A percentile compares a stretch with the other conserved stretches of the same genome.
Conservation (phyloP, 2,329 filamentous ascomycete species). For the Alternaria brassicae region DNA sequence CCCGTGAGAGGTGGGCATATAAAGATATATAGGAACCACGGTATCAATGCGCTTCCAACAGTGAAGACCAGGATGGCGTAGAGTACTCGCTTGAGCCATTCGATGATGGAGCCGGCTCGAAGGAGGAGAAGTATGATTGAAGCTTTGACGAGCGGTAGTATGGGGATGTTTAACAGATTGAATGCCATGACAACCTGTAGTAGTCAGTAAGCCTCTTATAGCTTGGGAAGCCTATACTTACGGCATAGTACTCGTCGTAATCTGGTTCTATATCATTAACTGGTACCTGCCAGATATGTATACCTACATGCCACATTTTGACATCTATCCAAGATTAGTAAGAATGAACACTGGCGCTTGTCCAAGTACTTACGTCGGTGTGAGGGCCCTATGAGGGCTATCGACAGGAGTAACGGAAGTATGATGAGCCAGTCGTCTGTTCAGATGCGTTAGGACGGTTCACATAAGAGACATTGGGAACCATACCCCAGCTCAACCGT, state of each 20-base stretch:
- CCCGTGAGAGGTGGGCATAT: slow-evolving; percentile 50
- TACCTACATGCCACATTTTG: slow-evolving; percentile 49
- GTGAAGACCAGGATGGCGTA: slow-evolving; percentile 50
- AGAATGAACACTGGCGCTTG: background rate
- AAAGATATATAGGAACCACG: slow-evolving; percentile 51
- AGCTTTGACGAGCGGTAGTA: slow-evolving; percentile 52
- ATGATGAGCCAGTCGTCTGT: slow-evolving; percentile 52
- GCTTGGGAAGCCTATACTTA: slow-evolving; percentile 19
- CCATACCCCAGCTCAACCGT: slow-evolving; percentile 47
- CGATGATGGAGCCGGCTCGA: slow-evolving; percentile 49
- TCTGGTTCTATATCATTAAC: slow-evolving; percentile 46
- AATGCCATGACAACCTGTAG: slow-evolving; percentile 46
- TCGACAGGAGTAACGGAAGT: slow-evolving; percentile 44
- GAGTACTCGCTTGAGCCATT: slow-evolving; percentile 48
- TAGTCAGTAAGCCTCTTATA: background rate
- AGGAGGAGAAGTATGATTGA: slow-evolving; percentile 51
- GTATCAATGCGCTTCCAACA: slow-evolving; percentile 44
- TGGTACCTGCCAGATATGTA: slow-evolving; percentile 48
- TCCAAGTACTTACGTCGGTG: slow-evolving; percentile 39
- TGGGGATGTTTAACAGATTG: slow-evolving; percentile 51
- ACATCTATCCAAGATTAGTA: slow-evolving; percentile 35
- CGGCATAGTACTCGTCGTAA: slow-evolving; percentile 47
- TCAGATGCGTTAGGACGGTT: slow-evolving; percentile 23
- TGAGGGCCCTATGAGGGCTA: slow-evolving; percentile 48
- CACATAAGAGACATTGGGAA: slow-evolving; percentile 8